Conservation (phyloP, 805 yeast genomes). For the Ogataea glucozyma region DNA sequence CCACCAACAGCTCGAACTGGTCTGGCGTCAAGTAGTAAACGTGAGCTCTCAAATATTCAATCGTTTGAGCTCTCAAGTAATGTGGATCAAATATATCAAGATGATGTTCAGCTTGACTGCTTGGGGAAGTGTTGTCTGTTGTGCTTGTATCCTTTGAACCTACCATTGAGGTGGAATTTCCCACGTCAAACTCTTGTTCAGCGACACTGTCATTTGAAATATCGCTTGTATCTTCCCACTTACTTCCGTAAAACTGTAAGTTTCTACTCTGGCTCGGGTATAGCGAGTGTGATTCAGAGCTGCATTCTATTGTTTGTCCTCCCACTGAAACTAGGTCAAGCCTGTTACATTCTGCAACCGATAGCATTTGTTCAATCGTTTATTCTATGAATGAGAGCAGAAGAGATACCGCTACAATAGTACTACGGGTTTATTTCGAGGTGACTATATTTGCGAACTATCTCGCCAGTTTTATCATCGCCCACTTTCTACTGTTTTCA, state of each 20-base stretch:
- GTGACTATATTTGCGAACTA: too few relatives aligned
- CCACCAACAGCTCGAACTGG: conserved; percentile 13
- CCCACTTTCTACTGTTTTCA: neutral
- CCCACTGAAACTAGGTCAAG: neutral
- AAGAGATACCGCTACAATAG: too few relatives aligned
- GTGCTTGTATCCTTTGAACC: neutral
- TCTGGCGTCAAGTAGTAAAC: conserved; percentile 9
- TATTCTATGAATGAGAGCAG: too few relatives aligned
- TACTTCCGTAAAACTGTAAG: neutral
- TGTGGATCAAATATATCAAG: conserved; percentile 9
- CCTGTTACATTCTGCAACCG: neutral
- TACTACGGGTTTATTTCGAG: too few relatives aligned
- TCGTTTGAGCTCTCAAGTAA: conserved; percentile 8
- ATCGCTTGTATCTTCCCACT: neutral
- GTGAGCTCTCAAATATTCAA: conserved; percentile 12
- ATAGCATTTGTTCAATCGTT: too few relatives aligned
- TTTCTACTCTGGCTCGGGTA: too few relatives aligned
- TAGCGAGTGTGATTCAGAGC: too few relatives aligned
- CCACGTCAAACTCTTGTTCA: neutral
- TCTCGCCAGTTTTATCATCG: too few relatives aligned
- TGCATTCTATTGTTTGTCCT: too few relatives aligned
- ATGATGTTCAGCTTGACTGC: conserved; percentile 4
- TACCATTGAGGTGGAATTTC: neutral
- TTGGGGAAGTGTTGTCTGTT: conserved; percentile 2
- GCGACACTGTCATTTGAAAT: neutral